Percentiles rank a stretch among this genome's conserved stretches.
These are phyloP conservation scores for Corrigiola litoralis DNA, from an alignment of 179 eudicot genomes.

Conservation along the genomic window DNA sequence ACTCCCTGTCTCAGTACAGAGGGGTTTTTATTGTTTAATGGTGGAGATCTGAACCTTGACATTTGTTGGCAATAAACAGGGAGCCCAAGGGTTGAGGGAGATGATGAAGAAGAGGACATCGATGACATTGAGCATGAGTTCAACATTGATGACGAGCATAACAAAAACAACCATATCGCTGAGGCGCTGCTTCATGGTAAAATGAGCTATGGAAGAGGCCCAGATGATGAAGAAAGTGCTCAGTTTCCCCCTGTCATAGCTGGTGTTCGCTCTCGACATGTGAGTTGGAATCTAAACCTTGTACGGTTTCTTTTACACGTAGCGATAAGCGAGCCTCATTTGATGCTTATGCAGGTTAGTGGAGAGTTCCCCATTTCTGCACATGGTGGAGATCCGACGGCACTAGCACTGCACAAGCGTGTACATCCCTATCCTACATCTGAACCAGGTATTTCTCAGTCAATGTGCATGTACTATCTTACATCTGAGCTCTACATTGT, in stretches of 20 bases:
- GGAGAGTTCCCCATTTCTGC: slow-evolving; percentile 70
- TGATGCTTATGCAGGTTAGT: slow-evolving; percentile 56
- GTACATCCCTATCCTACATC: slow-evolving; percentile 74
- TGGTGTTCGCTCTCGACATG: slow-evolving; percentile 64
- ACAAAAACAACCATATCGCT: slow-evolving; percentile 60
- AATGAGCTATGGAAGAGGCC: slow-evolving; percentile 96
- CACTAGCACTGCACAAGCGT: slow-evolving; percentile 54
- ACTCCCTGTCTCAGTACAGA: no score
- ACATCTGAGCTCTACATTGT: not conserved
- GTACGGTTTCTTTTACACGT: not conserved
- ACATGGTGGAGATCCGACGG: slow-evolving; percentile 44
- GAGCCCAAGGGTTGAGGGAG: slow-evolving; percentile 96
- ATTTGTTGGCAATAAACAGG: slow-evolving; percentile 31
- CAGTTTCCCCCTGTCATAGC: slow-evolving; percentile 74
- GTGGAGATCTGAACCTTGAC: not conserved
- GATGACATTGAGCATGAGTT: slow-evolving; percentile 93
- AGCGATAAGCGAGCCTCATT: not conserved
- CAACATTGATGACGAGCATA: slow-evolving; percentile 61
- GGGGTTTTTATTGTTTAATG: no score
- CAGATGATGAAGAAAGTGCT: slow-evolving; percentile 61
- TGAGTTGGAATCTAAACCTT: slow-evolving; percentile 23
- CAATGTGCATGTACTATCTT: no score
- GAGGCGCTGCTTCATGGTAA: slow-evolving; percentile 95
- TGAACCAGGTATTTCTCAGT: slow-evolving; percentile 63
- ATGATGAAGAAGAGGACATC: slow-evolving; percentile 89